Percentiles rank a stretch among this genome's conserved stretches.
Evolutionary conservation across 2,329 filamentous ascomycete genomes (phyloP).

Genomic region (Aureobasidium leucospermi): DNA sequence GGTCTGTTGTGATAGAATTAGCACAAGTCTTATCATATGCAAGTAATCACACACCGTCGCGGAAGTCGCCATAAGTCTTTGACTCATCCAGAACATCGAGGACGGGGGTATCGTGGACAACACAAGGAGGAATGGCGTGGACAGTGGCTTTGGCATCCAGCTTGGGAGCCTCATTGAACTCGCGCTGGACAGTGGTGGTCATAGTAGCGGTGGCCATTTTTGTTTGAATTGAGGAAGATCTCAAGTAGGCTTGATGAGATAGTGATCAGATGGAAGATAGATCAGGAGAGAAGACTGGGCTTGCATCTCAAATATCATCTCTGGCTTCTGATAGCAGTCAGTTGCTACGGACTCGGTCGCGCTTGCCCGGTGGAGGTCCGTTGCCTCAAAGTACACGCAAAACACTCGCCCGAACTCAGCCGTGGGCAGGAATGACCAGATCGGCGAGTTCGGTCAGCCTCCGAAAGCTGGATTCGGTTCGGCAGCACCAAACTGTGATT

Average conservation of each 20-base stretch:
- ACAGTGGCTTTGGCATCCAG: neutral
- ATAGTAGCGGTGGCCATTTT: slow-evolving; percentile 6
- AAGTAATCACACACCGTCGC: neutral
- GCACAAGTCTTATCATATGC: neutral
- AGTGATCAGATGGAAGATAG: neutral
- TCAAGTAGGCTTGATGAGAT: neutral
- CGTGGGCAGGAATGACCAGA: neutral
- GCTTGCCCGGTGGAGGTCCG: neutral
- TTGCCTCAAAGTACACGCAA: neutral
- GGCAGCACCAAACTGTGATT: too few species aligned
- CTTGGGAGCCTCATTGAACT: slow-evolving; percentile 1
- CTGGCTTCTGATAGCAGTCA: neutral
- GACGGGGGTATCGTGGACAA: slow-evolving; percentile 7
- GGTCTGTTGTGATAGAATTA: neutral
- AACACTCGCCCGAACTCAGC: neutral
- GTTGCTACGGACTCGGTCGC: neutral
- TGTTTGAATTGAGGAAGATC: too few species aligned
- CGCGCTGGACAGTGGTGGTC: neutral
- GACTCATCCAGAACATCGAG: slow-evolving; percentile 4
- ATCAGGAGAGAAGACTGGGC: neutral
- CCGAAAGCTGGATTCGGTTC: neutral
- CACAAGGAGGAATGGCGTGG: neutral
- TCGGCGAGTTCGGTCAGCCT: too few species aligned
- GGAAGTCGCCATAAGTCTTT: slow-evolving; percentile 7
- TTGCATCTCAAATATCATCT: neutral